A percentile compares a stretch with the other conserved stretches of the same genome.
Evolutionary conservation across 2,329 filamentous ascomycete species (phyloP).

Genomic region (Rhexocercosporidium sp.): DNA sequence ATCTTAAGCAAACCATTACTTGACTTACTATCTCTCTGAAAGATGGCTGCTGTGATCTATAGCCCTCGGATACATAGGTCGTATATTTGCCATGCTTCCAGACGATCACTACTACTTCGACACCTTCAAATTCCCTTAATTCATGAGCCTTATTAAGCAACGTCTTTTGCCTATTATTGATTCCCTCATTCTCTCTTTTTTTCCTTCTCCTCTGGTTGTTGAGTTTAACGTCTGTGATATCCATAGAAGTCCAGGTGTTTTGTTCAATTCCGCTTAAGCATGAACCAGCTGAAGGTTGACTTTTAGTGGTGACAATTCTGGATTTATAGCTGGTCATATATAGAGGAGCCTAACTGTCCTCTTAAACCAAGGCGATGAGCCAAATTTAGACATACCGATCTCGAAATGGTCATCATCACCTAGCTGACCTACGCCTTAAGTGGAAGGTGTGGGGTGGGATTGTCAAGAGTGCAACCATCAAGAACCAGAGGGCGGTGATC

Average conservation of each 20-base stretch:
- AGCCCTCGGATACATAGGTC: not conserved
- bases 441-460: not conserved
- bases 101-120: constrained; percentile 1
- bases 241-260: not conserved
- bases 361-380: not conserved
- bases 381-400: not conserved
- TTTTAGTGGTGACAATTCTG: constrained; percentile 1
- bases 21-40: not conserved
- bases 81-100: not conserved
- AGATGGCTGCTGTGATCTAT: not conserved
- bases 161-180: constrained; percentile 2
- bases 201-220: not conserved
- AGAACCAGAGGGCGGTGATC: not conserved
- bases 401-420: not conserved
- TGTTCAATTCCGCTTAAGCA: constrained; percentile 3
- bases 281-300: not conserved
- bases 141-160: constrained; percentile 8
- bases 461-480: not conserved
- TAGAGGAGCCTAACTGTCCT: not conserved
- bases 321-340: constrained; percentile 1
- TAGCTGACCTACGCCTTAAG: not conserved
- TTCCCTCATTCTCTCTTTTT: constrained; percentile 9
- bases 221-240: not conserved
- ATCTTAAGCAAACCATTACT: not conserved
- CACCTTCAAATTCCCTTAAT: constrained; percentile 3